phyloP scores from a whole-genome alignment of 768 basidiomycete genomes.

The Kwoniella heveanensis region DNA sequence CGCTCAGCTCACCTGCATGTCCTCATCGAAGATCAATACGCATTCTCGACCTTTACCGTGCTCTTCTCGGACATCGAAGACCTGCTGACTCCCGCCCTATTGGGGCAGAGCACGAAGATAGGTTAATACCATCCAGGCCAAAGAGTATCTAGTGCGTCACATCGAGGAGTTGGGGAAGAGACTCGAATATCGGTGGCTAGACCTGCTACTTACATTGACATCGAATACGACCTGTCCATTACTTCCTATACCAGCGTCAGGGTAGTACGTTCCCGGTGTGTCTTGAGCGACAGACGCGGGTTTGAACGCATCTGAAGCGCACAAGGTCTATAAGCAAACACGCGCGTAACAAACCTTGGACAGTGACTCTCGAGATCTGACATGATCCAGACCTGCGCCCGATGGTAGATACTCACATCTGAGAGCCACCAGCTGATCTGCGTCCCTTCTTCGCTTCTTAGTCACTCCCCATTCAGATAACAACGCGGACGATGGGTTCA shows the following conservation, averaged over 20 bases:
- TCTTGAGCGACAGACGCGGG: constrained; percentile 40
- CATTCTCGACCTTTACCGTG: constrained; percentile 38
- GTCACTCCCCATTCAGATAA: constrained; percentile 1
- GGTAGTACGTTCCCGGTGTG: constrained; percentile 26
- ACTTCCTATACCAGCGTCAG: constrained; percentile 6
- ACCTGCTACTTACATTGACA: background rate
- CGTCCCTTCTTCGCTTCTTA: constrained; percentile 22
- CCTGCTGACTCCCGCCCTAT: constrained; percentile 40
- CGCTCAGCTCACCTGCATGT: constrained; percentile 34
- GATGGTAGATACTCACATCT: constrained; percentile 43
- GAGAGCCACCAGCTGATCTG: constrained; percentile 27
- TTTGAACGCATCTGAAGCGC: constrained; percentile 41
- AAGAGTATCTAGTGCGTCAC: too few relatives aligned
- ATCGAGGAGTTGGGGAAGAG: too few relatives aligned
- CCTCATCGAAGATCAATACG: constrained; percentile 41
- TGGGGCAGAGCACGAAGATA: too few relatives aligned
- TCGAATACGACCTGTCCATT: constrained; percentile 16
- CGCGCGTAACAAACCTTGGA: too few relatives aligned
- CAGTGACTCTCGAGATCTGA: too few relatives aligned
- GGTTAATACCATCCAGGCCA: too few relatives aligned
- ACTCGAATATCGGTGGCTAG: background rate
- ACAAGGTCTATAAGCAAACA: background rate
- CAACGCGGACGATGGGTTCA: background rate
- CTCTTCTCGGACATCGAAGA: constrained; percentile 46
- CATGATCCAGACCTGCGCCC: background rate